Evolutionary conservation across 257 asterid genomes (phyloP).

Genomic region (Penstemon eatonii): DNA sequence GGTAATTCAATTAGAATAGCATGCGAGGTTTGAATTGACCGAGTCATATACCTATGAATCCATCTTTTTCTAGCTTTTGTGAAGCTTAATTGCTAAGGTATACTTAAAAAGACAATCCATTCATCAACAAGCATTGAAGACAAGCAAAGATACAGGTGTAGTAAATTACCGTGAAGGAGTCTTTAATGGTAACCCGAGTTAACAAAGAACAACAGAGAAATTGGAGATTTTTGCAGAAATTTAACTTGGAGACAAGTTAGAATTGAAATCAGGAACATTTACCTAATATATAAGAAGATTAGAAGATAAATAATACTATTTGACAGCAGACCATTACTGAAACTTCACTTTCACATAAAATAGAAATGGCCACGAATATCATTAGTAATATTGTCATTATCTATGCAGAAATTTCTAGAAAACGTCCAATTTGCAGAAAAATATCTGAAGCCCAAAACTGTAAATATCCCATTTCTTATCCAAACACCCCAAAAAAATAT

Average conservation of each 20-base stretch:
- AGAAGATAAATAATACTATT: slow-evolving; percentile 20
- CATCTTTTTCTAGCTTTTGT: no score
- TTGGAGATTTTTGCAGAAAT: neutral
- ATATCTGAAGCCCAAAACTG: slow-evolving; percentile 25
- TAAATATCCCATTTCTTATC: slow-evolving; percentile 36
- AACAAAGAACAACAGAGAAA: slow-evolving; percentile 10
- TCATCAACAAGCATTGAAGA: neutral
- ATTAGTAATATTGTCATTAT: slow-evolving; percentile 25
- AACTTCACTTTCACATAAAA: slow-evolving; percentile 38
- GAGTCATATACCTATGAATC: no score
- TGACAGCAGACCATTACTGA: slow-evolving; percentile 22
- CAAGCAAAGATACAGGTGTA: neutral
- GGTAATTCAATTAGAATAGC: no score
- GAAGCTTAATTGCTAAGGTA: no score
- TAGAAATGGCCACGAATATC: slow-evolving; percentile 24
- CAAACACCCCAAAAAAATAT: slow-evolving; percentile 28
- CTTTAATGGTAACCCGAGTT: neutral
- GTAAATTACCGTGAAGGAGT: neutral
- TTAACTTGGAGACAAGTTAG: neutral
- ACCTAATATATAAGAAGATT: slow-evolving; percentile 8
- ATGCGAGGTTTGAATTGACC: no score
- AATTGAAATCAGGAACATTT: neutral
- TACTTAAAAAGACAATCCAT: neutral
- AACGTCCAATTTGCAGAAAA: neutral
- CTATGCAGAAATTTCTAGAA: slow-evolving; percentile 31